A percentile compares a stretch with the other conserved stretches of the same genome.
Conservation (phyloP, 2,329 filamentous ascomycete species). For the Colletotrichum karsti region DNA sequence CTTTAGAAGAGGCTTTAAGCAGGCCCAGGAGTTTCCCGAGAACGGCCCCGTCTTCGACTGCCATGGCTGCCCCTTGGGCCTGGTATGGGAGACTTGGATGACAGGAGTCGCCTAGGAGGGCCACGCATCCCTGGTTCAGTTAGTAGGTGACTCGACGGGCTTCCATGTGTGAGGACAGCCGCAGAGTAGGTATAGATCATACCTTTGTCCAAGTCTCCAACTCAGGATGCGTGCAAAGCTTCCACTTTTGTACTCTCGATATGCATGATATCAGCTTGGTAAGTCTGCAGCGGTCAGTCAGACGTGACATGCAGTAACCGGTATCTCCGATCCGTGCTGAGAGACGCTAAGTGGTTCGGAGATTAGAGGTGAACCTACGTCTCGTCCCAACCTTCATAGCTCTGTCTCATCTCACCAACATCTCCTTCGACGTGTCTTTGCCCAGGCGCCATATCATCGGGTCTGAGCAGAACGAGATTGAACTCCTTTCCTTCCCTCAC, state of each 20-base stretch:
- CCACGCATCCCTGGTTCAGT: conserved; percentile 7
- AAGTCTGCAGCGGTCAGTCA: not conserved
- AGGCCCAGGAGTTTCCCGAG: conserved; percentile 38
- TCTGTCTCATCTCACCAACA: conserved; percentile 13
- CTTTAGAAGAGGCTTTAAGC: not conserved
- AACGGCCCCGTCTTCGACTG: conserved; percentile 34
- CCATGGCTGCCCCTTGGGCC: conserved; percentile 36
- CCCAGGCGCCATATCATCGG: not conserved
- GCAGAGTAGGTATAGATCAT: not conserved
- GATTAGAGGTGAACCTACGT: not conserved
- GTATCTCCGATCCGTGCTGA: not conserved
- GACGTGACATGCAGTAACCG: not conserved
- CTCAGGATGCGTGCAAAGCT: not conserved
- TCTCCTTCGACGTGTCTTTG: not conserved
- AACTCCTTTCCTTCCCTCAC: conserved; percentile 11
- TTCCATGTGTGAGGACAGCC: not conserved
- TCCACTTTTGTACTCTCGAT: conserved; percentile 21
- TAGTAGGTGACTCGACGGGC: not conserved
- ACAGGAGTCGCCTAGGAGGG: conserved; percentile 28
- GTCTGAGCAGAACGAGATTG: conserved; percentile 7
- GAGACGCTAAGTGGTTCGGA: not conserved
- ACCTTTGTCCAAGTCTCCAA: conserved; percentile 8
- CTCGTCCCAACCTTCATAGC: conserved; percentile 12
- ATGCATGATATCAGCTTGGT: conserved; percentile 10
- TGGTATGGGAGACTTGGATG: conserved; percentile 34